These are phyloP conservation scores for Kodamaea kakaduensis DNA, from an alignment of 805 yeast species.

Conservation along the genomic window DNA sequence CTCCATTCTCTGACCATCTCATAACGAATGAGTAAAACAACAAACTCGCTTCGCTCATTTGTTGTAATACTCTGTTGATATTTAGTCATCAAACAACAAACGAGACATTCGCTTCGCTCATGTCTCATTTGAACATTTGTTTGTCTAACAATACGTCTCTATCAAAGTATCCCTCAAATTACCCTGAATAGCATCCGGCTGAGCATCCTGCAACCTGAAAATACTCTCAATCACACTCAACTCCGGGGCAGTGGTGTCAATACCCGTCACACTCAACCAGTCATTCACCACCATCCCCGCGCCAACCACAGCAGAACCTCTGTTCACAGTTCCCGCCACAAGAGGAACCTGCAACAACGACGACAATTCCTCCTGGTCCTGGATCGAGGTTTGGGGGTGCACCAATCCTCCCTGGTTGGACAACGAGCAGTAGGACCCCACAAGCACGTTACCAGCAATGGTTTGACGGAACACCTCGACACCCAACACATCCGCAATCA, in stretches of 20 bases:
- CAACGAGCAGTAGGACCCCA: constrained; percentile 92
- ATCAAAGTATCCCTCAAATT: constrained; percentile 87
- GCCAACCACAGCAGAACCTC: constrained; percentile 97
- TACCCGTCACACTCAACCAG: constrained; percentile 95
- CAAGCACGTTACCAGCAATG: constrained; percentile 95
- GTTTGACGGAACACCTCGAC: constrained; percentile 99
- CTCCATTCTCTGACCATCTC: no score
- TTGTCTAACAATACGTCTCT: constrained; percentile 72
- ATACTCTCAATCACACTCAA: constrained; percentile 94
- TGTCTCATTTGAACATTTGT: neutral
- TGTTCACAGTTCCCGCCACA: constrained; percentile 97
- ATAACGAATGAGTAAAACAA: no score
- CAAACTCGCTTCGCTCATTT: no score
- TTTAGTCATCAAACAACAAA: neutral
- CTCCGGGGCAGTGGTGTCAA: constrained; percentile 98
- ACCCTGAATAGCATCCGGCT: constrained; percentile 80
- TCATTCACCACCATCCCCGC: constrained; percentile 99
- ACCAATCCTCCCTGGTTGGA: constrained; percentile 98
- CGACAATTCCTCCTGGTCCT: constrained; percentile 97
- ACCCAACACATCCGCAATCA: constrained; percentile 95
- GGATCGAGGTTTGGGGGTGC: constrained; percentile 95
- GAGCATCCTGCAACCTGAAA: constrained; percentile 88
- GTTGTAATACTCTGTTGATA: neutral
- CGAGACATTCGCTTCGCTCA: neutral
- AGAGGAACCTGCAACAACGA: constrained; percentile 94